Conservation (phyloP, 768 basidiomycete genomes). For the Lentinula aciculospora region DNA sequence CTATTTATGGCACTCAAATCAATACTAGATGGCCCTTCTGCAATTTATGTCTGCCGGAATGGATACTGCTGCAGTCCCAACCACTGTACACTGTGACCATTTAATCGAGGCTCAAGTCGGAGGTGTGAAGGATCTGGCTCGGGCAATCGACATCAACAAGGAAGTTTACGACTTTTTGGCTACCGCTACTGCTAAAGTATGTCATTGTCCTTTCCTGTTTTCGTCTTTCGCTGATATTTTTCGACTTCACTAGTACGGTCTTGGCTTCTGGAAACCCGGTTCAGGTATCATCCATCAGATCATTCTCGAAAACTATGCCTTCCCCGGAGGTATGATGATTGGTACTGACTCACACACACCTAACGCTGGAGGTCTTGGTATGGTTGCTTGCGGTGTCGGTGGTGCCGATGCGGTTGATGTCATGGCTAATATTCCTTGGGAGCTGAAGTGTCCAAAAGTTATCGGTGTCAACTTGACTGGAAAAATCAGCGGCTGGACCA, state of each 20-base stretch:
- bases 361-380: slow-evolving; percentile 98
- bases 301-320: slow-evolving; percentile 98
- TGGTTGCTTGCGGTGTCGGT: slow-evolving; percentile 99
- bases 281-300: slow-evolving; percentile 99
- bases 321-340: slow-evolving; percentile 99
- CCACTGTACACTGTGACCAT: slow-evolving; percentile 99
- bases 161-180: slow-evolving; percentile 99
- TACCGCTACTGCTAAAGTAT: slow-evolving; percentile 87
- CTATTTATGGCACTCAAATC: background rate
- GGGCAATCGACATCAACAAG: slow-evolving; percentile 91
- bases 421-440: slow-evolving; percentile 98
- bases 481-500: slow-evolving; percentile 94
- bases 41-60: slow-evolving; percentile 99
- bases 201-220: slow-evolving; percentile 9
- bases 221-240: background rate
- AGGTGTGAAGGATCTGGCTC: slow-evolving; percentile 88
- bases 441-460: slow-evolving; percentile 98
- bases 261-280: slow-evolving; percentile 99
- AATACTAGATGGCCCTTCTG: slow-evolving; percentile 81
- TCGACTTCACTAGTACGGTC: slow-evolving; percentile 65
- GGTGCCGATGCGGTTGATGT: slow-evolving; percentile 99
- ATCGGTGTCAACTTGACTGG: slow-evolving; percentile 97
- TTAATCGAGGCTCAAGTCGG: slow-evolving; percentile 97
- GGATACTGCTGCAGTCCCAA: slow-evolving; percentile 95
- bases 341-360: slow-evolving; percentile 99